phyloP scores from a whole-genome alignment of 1,139 yeast genomes.

The Geotrichum citri-aurantii region DNA sequence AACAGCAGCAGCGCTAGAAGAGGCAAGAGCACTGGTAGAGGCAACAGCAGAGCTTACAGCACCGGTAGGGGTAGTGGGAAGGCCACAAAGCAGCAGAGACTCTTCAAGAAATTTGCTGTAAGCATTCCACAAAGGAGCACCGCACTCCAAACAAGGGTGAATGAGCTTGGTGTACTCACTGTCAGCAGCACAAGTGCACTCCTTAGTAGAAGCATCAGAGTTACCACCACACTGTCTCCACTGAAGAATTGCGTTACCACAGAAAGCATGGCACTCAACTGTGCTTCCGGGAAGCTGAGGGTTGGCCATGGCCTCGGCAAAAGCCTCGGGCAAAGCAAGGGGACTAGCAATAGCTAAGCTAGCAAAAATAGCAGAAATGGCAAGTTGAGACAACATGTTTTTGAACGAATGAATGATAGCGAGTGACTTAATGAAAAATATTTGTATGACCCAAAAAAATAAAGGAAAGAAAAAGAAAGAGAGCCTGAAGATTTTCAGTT shows the following conservation, averaged over 20 bases:
- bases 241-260: not conserved
- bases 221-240: slow-evolving; percentile 1
- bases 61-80: not conserved
- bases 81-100: slow-evolving; percentile 3
- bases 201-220: not conserved
- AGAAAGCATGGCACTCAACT: not conserved
- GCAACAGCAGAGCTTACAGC: not conserved
- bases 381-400: not conserved
- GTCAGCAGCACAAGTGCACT: not conserved
- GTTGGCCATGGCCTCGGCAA: slow-evolving; percentile 18
- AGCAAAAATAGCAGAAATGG: not conserved
- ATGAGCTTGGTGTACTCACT: not conserved
- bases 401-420: not conserved
- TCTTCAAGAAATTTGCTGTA: slow-evolving; percentile 13
- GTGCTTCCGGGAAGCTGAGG: slow-evolving; percentile 19
- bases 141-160: slow-evolving; percentile 16
- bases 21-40: not conserved
- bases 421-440: not conserved
- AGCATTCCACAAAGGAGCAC: slow-evolving; percentile 13
- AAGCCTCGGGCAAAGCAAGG: slow-evolving; percentile 16
- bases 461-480: not conserved
- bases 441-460: not conserved
- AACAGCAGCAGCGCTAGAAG: not conserved
- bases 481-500: too few species aligned
- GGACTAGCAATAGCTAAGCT: slow-evolving; percentile 11